Base-by-base conservation (phyloP, 2,329 filamentous ascomycete genomes). In the Aspergillus melleus region DNA sequence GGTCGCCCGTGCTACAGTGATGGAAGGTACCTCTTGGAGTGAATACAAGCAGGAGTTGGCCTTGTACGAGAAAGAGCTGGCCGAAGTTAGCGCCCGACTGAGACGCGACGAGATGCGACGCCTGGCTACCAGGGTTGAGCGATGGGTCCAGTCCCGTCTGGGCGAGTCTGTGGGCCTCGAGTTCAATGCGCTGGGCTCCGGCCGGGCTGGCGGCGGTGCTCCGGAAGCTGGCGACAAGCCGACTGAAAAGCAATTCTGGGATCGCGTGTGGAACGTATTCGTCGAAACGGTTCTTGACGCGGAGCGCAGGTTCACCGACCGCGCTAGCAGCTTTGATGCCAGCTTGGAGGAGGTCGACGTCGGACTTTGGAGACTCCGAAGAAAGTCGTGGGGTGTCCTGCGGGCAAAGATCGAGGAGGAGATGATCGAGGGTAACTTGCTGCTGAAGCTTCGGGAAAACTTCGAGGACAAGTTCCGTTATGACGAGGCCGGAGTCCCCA, bases 381-480 rank as follows among this genome's bases (percentile, higher is more conserved):
- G 94, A 64, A 98, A 98, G 83, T 95, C 91, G 62, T 99, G 95
- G 95, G 89, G 89, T 46, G 93, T 94, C 14, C 82, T 99, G 62
- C 86, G 91, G 50, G 89, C 92, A 61, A 95, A 91, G 81, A 90
- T 99, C 63, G 94, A 98, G 39, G 95, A 99, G 72, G 95, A 99
- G 77, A 91, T 97, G 72, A 96, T 96, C 88, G 95, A 98, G 79
- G 94, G 94, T 70, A 99, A 98, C 72, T 88, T 99, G 56, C 81
- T 98, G 36, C 83, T 98, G 67, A 99, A 99, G 81, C 86, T 99
- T 54, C 88, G 95, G 39, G 95, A 99, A 77, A 98, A 97, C 80
- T 99, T 99, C 67, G 95, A 99, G 78, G 95, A 99, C 80, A 97
- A 96, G 78, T 99, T 99, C 85, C 89, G 95, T 64, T 99, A 99